Conservation (phyloP, 1,284 basidiomycete genomes). For the Pseudozyma pruni region DNA sequence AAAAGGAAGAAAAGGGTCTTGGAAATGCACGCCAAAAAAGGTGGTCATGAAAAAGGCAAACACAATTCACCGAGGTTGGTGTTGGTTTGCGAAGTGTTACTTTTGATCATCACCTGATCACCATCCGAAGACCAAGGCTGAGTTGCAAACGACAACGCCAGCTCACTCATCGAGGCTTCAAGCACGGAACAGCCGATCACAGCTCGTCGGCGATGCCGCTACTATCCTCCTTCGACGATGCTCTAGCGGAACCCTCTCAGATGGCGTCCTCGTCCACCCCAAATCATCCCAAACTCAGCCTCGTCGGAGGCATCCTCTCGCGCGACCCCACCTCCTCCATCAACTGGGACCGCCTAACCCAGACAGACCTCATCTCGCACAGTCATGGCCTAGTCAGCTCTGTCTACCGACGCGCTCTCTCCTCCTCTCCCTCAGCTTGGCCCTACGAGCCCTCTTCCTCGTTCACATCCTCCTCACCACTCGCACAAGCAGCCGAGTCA, state of each 20-base stretch:
- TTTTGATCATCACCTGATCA: neutral
- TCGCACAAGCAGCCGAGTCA: neutral
- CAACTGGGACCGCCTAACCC: conserved; percentile 2
- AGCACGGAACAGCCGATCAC: too few species aligned
- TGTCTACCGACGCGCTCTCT: conserved; percentile 18
- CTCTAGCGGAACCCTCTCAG: neutral
- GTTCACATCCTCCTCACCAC: neutral
- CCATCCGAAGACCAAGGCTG: too few species aligned
- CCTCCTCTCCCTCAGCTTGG: conserved; percentile 1
- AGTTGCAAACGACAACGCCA: too few species aligned
- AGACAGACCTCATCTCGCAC: conserved; percentile 13
- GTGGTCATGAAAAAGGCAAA: conserved; percentile 6
- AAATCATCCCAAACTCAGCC: neutral
- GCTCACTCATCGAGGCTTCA: too few species aligned
- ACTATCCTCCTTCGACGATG: conserved; percentile 10
- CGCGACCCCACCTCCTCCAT: neutral
- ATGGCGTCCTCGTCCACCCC: neutral
- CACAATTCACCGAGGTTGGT: conserved; percentile 4
- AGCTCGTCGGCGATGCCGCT: conserved; percentile 16
- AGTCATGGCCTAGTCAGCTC: conserved; percentile 26
- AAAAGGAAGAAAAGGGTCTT: neutral
- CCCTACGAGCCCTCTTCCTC: neutral
- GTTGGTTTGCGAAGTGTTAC: conserved; percentile 2
- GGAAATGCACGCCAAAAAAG: neutral
- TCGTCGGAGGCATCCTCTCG: conserved; percentile 1